Conservation (phyloP, 2,329 filamentous ascomycete genomes). For the Aspergillus sclerotialis region DNA sequence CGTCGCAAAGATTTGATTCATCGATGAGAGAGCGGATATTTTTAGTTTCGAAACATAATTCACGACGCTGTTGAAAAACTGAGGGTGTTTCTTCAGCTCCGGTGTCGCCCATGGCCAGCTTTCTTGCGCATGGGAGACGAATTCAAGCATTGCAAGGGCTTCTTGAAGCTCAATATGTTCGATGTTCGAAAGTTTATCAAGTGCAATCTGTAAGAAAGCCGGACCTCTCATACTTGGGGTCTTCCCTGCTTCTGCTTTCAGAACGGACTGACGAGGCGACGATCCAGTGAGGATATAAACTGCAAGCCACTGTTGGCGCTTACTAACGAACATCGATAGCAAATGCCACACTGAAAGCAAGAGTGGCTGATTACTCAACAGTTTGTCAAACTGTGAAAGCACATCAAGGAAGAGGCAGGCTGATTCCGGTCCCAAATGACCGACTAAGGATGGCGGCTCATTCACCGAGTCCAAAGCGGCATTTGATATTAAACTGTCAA, state of each 20-base stretch:
- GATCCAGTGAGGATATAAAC: constrained; percentile 86
- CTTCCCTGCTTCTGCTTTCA: constrained; percentile 42
- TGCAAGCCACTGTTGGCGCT: constrained; percentile 92
- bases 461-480: constrained; percentile 54
- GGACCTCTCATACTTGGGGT: constrained; percentile 45
- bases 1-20: constrained; percentile 51
- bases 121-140: constrained; percentile 81
- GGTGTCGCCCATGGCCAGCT: constrained; percentile 94
- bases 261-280: constrained; percentile 69
- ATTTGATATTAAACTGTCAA: constrained; percentile 66
- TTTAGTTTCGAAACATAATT: constrained; percentile 60
- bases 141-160: constrained; percentile 71
- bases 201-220: constrained; percentile 67
- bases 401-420: constrained; percentile 78
- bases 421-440: constrained; percentile 74
- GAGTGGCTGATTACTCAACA: constrained; percentile 59
- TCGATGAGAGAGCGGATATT: constrained; percentile 42
- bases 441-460: constrained; percentile 92
- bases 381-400: constrained; percentile 68
- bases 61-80: constrained; percentile 66
- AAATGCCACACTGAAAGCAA: constrained; percentile 74
- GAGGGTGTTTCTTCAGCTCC: constrained; percentile 64
- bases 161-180: constrained; percentile 57
- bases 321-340: constrained; percentile 76
- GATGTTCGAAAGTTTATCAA: constrained; percentile 63